Evolutionary conservation across 2,329 filamentous ascomycete species (phyloP).

Genomic region (Colletotrichum coccodes): DNA sequence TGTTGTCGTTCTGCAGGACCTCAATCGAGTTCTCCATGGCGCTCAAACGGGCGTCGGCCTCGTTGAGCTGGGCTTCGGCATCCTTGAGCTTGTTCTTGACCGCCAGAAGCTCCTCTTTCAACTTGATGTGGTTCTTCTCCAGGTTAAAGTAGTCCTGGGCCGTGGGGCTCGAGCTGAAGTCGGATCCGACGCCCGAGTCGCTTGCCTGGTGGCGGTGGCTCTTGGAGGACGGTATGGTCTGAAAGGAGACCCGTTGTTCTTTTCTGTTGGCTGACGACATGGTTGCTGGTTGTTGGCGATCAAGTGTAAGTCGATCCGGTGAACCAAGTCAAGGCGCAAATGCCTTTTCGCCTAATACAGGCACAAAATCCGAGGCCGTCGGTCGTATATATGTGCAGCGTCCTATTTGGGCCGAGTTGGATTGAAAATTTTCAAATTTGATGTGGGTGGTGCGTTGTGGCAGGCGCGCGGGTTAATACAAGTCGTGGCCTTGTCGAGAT

Average conservation of each 20-base stretch:
- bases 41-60: slow-evolving; percentile 40
- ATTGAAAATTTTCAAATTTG: slow-evolving; percentile 18
- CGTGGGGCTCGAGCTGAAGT: slow-evolving; percentile 34
- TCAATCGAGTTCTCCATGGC: slow-evolving; percentile 26
- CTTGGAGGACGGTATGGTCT: slow-evolving; percentile 26
- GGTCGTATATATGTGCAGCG: slow-evolving; percentile 9
- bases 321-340: not conserved
- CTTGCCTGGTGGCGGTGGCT: slow-evolving; percentile 34
- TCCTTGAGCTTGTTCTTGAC: slow-evolving; percentile 37
- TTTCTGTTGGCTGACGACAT: slow-evolving; percentile 33
- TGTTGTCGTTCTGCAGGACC: slow-evolving; percentile 49
- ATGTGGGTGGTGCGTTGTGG: slow-evolving; percentile 29
- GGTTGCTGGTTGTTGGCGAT: slow-evolving; percentile 20
- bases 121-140: slow-evolving; percentile 19
- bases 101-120: slow-evolving; percentile 29
- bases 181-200: slow-evolving; percentile 37
- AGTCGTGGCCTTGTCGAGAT: slow-evolving; percentile 24
- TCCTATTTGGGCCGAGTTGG: slow-evolving; percentile 1
- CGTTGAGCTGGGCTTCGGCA: not conserved
- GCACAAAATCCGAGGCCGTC: not conserved
- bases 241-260: slow-evolving; percentile 27
- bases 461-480: slow-evolving; percentile 25
- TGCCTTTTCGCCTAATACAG: slow-evolving; percentile 2
- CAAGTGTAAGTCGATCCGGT: slow-evolving; percentile 6
- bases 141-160: slow-evolving; percentile 32